phyloP scores from a whole-genome alignment of 2,329 filamentous ascomycete genomes.

The Colletotrichum noveboracense region DNA sequence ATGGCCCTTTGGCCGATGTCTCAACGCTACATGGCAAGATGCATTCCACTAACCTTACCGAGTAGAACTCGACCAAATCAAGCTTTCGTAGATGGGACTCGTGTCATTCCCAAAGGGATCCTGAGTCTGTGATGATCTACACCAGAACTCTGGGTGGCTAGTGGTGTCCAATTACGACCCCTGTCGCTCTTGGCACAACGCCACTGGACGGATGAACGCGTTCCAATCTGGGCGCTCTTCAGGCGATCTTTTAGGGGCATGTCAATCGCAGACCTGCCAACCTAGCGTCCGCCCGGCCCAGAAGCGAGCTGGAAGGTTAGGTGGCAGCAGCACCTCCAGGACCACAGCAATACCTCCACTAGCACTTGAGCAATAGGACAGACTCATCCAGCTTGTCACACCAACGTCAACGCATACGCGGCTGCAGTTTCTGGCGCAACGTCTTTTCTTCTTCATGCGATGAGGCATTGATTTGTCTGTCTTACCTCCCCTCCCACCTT shows the following conservation, averaged over 20 bases:
- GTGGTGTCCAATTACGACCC: slow-evolving; percentile 7
- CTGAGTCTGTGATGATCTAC: background rate
- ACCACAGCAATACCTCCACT: background rate
- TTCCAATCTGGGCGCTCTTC: background rate
- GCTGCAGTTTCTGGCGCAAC: background rate
- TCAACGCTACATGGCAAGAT: background rate
- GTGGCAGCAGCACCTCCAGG: background rate
- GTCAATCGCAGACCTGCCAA: background rate
- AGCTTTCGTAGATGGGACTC: background rate
- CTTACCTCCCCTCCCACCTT: background rate
- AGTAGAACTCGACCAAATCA: background rate
- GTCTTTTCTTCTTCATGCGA: background rate
- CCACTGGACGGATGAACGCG: background rate
- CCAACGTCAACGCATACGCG: background rate
- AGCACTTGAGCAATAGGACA: background rate
- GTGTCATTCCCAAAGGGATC: background rate
- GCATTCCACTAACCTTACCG: background rate
- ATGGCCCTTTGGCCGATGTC: background rate
- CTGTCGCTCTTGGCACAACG: background rate
- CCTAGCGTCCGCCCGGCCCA: slow-evolving; percentile 5
- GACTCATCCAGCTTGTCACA: background rate
- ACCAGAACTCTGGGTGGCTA: background rate
- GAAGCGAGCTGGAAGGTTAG: background rate
- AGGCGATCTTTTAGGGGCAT: slow-evolving; percentile 9
- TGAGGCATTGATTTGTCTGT: background rate